Evolutionary conservation across 208 protist species (phyloP), one percentile per base, ranked within the genome.

Genomic region (Leishmania gerbilli): DNA sequence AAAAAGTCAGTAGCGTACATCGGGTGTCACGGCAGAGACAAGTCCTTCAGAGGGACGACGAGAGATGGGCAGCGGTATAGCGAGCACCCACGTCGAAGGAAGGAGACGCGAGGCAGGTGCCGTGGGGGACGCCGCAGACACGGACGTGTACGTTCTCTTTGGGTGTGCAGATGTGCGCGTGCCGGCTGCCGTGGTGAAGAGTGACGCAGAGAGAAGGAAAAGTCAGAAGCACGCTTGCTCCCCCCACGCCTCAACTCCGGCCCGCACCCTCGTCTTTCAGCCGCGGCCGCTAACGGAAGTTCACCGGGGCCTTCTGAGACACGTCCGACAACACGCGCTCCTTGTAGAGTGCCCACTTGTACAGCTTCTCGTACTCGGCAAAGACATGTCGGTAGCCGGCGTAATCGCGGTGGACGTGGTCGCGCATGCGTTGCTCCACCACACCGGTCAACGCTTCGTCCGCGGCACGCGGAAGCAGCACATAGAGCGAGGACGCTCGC

Each of bases 311-410:
- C 74, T 82, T 86, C 56, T 76, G 80, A 0, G 82, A 82, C 8
- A 82, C 78, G 55, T 86, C 78, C n/a, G n/a, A 82, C 8, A 86
- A n/a, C 45, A 86, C 79, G 45, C 80, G 80, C 34, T 86, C 82
- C 64, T 86, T 89, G 58, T 91, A 91, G 31, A 87, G 56, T 0
- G 79, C 80, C 90, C 90, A 93, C 65, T 86, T 88, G 42, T 79
- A 81, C 62, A 90, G 80, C 77, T 87, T 86, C 62, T 90, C 82
- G 80, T 89, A 90, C 74, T 90, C 81, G 3, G 80, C 65, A 65
- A 89, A 76, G 49, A 91, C 62, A 15, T 86, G 37, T 9, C 84
- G 71, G 71, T 87, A 79, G 34, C 87, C 85, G 0, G 80, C 76
- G 51, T 89, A 93, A 45, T 78, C 80, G 3, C n/a, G 17, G 31